Evolutionary conservation across 2,329 filamentous ascomycete species (phyloP), one percentile per base, ranked within the genome.

Genomic region (Cercospora sojina): DNA sequence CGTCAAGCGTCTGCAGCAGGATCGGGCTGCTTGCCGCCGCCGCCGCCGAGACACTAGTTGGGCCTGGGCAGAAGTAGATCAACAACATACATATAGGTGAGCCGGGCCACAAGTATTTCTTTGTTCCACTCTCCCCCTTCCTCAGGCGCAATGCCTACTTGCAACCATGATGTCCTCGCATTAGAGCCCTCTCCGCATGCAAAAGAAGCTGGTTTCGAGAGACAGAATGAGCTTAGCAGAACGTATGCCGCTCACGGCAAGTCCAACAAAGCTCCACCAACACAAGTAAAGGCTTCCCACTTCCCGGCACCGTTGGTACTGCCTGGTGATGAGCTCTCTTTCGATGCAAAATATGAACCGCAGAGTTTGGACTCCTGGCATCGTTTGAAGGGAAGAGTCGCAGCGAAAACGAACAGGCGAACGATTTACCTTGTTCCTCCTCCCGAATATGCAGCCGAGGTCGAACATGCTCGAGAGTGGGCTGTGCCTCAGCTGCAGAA

Each of bases 241-340:
- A 29, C 23, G 2, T 13, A 25, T 5, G 53, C 27, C 10, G 41
- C 57, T 5, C 35, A 65, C n/a, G 31, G 47, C 20, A 57, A 38
- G 41, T 10, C 47, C 23, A 63, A 18, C 60, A 62, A 29, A 41
- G 58, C 59, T 53, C 62, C 27, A 29, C 55, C 35, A 43, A 61
- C 67, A 20, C 51, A 43, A 32, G 64, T 35, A 8, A 61, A 70
- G 8, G 62, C 47, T 71, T 43, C 67, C 1, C 71, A 71, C 1
- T 90, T 88, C 67, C 88, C 87, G 0, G 85, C 79, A 0, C 87
- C 88, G 0, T 73, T 90, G 5, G 78, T 89, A 0, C 77, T 90
- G 0, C 88, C 88, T 0, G 81, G 79, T 2, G 88, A 90, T 72
- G 85, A 86, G 20, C 79, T 91, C 1, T 82, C 83, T 0, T 76